Conservation (phyloP, 1,284 basidiomycete genomes). For the Cryptococcus sp. region DNA sequence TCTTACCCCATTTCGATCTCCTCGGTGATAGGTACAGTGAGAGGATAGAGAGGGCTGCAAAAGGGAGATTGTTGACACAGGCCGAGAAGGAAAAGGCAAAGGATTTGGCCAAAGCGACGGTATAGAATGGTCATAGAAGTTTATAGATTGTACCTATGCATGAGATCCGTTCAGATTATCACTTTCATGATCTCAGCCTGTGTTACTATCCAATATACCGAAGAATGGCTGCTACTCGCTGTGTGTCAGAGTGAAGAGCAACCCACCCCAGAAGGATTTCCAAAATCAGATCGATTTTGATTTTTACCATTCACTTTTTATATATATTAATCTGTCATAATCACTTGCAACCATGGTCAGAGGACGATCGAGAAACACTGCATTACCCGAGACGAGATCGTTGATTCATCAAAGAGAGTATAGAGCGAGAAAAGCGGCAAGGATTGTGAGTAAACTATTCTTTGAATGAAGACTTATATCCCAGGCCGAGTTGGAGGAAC, state of each 20-base stretch:
- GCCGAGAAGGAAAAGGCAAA: slow-evolving; percentile 35
- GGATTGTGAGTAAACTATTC: background rate
- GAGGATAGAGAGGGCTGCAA: slow-evolving; percentile 34
- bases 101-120: slow-evolving; percentile 2
- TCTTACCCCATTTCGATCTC: slow-evolving; percentile 28
- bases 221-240: too few species aligned
- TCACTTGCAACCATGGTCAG: background rate
- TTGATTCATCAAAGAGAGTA: background rate
- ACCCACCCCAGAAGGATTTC: too few species aligned
- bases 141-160: too few species aligned
- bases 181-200: too few species aligned
- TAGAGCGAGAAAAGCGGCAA: background rate
- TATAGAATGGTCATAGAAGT: too few species aligned
- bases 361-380: background rate
- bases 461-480: background rate
- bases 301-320: too few species aligned
- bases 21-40: slow-evolving; percentile 42
- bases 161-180: too few species aligned
- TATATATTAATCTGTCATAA: too few species aligned
- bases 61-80: slow-evolving; percentile 40
- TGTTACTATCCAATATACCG: too few species aligned
- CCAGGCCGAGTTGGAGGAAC: background rate
- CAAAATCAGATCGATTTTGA: too few species aligned
- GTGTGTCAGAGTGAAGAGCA: too few species aligned
- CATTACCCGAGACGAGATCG: background rate